phyloP scores from a whole-genome alignment of 805 yeast genomes.

The Starmerella roubikii region DNA sequence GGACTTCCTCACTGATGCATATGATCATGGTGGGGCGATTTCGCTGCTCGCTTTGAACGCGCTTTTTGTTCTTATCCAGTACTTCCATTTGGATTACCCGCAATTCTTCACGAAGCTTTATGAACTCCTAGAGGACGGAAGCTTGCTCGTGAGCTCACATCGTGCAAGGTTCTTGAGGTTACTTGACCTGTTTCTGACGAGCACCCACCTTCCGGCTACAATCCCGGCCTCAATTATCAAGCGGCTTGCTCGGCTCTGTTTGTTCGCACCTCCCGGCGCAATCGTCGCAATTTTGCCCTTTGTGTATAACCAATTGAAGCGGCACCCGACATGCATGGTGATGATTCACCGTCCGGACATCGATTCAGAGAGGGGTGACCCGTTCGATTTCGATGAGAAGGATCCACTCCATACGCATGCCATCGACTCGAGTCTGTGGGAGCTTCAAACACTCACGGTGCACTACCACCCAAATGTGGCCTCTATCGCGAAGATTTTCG shows the following conservation, averaged over 20 bases:
- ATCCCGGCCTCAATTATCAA: constrained; percentile 85
- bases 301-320: constrained; percentile 71
- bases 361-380: constrained; percentile 32
- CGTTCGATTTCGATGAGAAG: constrained; percentile 46
- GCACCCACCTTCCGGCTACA: constrained; percentile 74
- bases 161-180: constrained; percentile 80
- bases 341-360: constrained; percentile 45
- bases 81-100: constrained; percentile 79
- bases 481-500: constrained; percentile 72
- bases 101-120: constrained; percentile 75
- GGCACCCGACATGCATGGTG: constrained; percentile 90
- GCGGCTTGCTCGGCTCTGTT: constrained; percentile 55
- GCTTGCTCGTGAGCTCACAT: constrained; percentile 61
- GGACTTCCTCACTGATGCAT: constrained; percentile 89
- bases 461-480: constrained; percentile 96
- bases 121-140: constrained; percentile 54
- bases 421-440: constrained; percentile 82
- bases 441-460: constrained; percentile 56
- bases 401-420: constrained; percentile 77
- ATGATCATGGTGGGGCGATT: constrained; percentile 46
- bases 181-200: constrained; percentile 69
- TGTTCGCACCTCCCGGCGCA: constrained; percentile 78
- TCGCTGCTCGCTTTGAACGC: constrained; percentile 79
- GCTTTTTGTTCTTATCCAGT: constrained; percentile 68
- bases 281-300: constrained; percentile 82